These are phyloP conservation scores for Trichoderma sp. DNA, from an alignment of 2,329 filamentous ascomycete species.

Conservation along the genomic window DNA sequence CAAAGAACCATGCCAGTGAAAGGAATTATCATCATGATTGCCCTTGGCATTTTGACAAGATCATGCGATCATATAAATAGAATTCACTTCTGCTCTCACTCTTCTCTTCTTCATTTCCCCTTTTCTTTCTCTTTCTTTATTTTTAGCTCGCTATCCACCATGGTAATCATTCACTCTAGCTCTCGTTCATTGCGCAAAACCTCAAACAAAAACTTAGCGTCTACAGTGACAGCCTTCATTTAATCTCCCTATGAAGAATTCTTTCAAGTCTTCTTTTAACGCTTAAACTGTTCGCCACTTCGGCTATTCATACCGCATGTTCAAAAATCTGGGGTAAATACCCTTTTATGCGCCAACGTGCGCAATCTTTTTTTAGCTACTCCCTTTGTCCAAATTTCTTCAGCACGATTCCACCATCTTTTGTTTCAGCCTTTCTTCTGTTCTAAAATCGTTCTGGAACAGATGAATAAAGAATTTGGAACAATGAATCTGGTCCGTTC, in stretches of 20 bases:
- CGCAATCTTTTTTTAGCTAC: background rate
- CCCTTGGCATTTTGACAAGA: background rate
- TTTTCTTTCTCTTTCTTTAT: background rate
- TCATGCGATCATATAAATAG: background rate
- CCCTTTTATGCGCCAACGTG: background rate
- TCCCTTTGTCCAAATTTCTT: conserved; percentile 8
- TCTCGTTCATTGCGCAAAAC: background rate
- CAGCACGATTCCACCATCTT: background rate
- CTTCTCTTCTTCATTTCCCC: background rate
- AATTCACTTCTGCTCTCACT: background rate
- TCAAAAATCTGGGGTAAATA: background rate
- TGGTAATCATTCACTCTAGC: background rate
- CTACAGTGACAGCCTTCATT: background rate
- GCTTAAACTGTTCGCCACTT: background rate
- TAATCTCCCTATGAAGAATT: background rate
- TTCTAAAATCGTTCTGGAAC: background rate
- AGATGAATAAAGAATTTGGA: background rate
- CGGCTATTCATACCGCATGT: background rate
- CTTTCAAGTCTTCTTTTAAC: background rate
- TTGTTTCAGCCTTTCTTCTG: background rate
- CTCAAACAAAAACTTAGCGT: background rate
- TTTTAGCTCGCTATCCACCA: background rate
- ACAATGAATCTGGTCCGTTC: conserved; percentile 14
- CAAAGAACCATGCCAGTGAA: background rate
- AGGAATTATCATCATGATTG: background rate